These are phyloP conservation scores for Zasmidium citrigriseum DNA, from an alignment of 2,329 filamentous ascomycete genomes.

Conservation along the genomic window DNA sequence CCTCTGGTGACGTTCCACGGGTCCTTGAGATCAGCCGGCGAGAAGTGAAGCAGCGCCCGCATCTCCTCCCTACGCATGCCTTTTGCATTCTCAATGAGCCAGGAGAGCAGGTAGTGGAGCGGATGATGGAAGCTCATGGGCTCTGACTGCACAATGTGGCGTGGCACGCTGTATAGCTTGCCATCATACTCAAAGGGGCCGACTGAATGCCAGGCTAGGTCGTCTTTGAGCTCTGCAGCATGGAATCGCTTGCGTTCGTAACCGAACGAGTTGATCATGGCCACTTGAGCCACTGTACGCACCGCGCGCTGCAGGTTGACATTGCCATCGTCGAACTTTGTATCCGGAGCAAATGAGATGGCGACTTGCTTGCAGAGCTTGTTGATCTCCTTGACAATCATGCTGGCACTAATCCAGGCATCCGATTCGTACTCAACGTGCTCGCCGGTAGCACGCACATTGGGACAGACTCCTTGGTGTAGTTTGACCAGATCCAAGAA, in stretches of 20 bases:
- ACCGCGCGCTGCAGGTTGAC: constrained; percentile 70
- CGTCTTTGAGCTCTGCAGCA: constrained; percentile 83
- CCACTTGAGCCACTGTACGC: constrained; percentile 73
- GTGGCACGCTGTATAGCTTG: constrained; percentile 65
- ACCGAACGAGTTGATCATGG: constrained; percentile 87
- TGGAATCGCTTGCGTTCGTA: constrained; percentile 84
- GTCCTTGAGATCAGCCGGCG: constrained; percentile 65
- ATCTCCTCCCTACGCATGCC: constrained; percentile 69
- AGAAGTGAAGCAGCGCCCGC: constrained; percentile 69
- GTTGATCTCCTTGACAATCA: constrained; percentile 94
- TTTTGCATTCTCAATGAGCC: constrained; percentile 89
- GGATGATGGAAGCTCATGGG: constrained; percentile 97
- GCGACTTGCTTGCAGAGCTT: constrained; percentile 85
- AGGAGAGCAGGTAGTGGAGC: constrained; percentile 92
- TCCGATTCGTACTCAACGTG: constrained; percentile 99
- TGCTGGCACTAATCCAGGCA: constrained; percentile 93
- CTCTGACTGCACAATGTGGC: constrained; percentile 84
- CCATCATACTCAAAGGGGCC: constrained; percentile 72
- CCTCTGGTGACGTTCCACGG: constrained; percentile 30
- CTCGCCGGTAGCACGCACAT: constrained; percentile 85
- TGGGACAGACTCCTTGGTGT: constrained; percentile 95
- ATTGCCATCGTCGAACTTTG: constrained; percentile 51
- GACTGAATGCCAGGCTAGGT: constrained; percentile 76
- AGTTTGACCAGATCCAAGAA: constrained; percentile 95
- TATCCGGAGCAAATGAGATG: constrained; percentile 75